These are phyloP conservation scores for Tolypocladium inflatum DNA, from an alignment of 2,329 filamentous ascomycete species.

Conservation along the genomic window DNA sequence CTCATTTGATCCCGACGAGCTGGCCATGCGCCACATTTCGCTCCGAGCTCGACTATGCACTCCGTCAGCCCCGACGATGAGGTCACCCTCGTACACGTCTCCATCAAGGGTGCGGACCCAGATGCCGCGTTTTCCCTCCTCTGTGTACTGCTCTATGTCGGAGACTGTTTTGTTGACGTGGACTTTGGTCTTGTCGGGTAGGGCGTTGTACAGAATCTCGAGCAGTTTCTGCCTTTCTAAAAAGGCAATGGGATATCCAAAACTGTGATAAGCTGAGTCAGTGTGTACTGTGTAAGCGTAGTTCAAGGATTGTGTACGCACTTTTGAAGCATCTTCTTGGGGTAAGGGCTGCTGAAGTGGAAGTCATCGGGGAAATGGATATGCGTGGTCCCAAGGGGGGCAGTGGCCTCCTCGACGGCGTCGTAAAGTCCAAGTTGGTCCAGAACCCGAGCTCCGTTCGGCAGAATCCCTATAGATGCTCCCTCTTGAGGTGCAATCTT, in stretches of 20 bases:
- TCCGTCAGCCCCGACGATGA: conserved; percentile 29
- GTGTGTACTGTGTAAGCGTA: not conserved
- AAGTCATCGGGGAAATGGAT: not conserved
- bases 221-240: conserved; percentile 24
- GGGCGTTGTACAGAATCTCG: conserved; percentile 18
- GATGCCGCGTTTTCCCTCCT: conserved; percentile 8
- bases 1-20: not conserved
- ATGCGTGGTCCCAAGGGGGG: not conserved
- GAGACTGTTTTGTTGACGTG: not conserved
- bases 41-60: conserved; percentile 25
- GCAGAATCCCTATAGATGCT: conserved; percentile 34
- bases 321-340: not conserved
- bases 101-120: conserved; percentile 1
- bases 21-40: conserved; percentile 14
- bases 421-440: conserved; percentile 34
- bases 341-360: not conserved
- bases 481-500: conserved; percentile 35
- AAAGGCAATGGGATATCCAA: conserved; percentile 15
- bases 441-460: conserved; percentile 33
- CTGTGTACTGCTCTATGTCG: not conserved
- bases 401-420: conserved; percentile 7
- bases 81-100: conserved; percentile 14
- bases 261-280: not conserved
- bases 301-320: not conserved
- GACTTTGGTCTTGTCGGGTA: conserved; percentile 15